Evolutionary conservation across 805 yeast genomes (phyloP).

Genomic region (Myxozyma vanderwaltii): DNA sequence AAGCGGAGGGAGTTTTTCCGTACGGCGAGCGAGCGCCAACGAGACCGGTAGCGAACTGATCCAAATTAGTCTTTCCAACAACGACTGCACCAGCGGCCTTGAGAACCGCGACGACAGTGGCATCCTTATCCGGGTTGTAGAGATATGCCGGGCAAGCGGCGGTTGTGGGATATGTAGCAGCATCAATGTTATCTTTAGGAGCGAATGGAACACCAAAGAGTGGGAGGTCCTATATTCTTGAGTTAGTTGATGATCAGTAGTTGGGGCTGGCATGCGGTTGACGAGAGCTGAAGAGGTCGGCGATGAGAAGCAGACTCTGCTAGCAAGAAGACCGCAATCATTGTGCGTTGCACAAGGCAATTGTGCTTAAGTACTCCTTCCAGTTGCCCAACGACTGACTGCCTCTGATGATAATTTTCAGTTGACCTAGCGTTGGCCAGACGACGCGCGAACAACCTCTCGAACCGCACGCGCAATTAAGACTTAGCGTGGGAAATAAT

Average conservation of each 20-base stretch:
- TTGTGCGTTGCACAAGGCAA: not conserved
- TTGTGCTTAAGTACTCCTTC: too few species aligned
- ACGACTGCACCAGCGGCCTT: slow-evolving; percentile 90
- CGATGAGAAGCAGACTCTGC: not conserved
- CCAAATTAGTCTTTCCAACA: slow-evolving; percentile 91
- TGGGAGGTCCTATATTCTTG: slow-evolving; percentile 49
- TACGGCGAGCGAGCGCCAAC: slow-evolving; percentile 96
- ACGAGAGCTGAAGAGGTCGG: not conserved
- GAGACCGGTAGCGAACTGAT: slow-evolving; percentile 96
- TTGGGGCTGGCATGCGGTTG: too few species aligned
- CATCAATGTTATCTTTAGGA: slow-evolving; percentile 93
- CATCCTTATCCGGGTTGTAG: slow-evolving; percentile 68
- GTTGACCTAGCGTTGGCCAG: too few species aligned
- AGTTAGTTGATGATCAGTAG: too few species aligned
- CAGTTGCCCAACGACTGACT: too few species aligned
- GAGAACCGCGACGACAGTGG: slow-evolving; percentile 72
- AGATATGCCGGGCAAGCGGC: slow-evolving; percentile 92
- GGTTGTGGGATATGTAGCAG: slow-evolving; percentile 76
- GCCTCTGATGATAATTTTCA: too few species aligned
- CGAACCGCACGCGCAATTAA: not conserved
- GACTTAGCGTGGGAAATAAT: not conserved
- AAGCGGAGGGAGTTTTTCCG: slow-evolving; percentile 82
- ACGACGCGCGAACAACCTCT: not conserved
- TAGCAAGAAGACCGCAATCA: not conserved
- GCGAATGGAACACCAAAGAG: slow-evolving; percentile 95